A percentile compares a stretch with the other conserved stretches of the same genome.
phyloP scores from a whole-genome alignment of 2,329 filamentous ascomycete genomes.

The Aspergillus novoparasiticus region DNA sequence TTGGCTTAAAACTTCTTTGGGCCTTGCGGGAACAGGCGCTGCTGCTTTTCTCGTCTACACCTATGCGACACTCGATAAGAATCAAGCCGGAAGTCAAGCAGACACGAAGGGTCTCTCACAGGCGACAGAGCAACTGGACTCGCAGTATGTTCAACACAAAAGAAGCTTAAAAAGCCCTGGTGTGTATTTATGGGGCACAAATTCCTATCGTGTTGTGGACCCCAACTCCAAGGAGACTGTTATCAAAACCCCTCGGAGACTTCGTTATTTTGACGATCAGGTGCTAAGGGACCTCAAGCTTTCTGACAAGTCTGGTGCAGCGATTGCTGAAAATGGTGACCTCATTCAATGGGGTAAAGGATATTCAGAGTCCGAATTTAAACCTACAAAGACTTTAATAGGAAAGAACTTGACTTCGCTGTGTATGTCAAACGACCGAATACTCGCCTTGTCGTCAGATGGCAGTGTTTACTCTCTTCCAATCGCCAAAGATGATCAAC shows the following conservation, averaged over 20 bases:
- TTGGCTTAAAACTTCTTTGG: conserved; percentile 36
- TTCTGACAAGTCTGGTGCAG: conserved; percentile 78
- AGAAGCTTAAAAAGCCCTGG: conserved; percentile 80
- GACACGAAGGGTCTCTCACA: conserved; percentile 21
- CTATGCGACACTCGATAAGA: conserved; percentile 26
- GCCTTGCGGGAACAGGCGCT: conserved; percentile 34
- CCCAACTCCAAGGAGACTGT: conserved; percentile 75
- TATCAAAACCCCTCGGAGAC: conserved; percentile 77
- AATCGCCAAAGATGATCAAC: conserved; percentile 72
- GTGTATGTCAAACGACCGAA: conserved; percentile 76
- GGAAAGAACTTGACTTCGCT: conserved; percentile 81
- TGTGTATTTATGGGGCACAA: conserved; percentile 92
- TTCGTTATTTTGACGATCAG: conserved; percentile 81
- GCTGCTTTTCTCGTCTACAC: conserved; percentile 36
- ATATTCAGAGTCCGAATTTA: conserved; percentile 65
- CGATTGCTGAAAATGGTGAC: conserved; percentile 84
- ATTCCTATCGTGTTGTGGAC: conserved; percentile 80
- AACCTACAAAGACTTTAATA: conserved; percentile 71
- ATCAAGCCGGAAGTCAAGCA: conserved; percentile 20
- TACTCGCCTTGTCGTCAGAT: conserved; percentile 73
- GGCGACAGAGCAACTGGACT: conserved; percentile 68
- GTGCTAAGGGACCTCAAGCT: conserved; percentile 86
- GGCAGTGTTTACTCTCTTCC: conserved; percentile 86
- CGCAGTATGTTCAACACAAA: conserved; percentile 85
- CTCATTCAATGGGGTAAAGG: conserved; percentile 87